These are phyloP conservation scores for Suillus luteus DNA, from an alignment of 768 basidiomycete genomes.

Conservation along the genomic window DNA sequence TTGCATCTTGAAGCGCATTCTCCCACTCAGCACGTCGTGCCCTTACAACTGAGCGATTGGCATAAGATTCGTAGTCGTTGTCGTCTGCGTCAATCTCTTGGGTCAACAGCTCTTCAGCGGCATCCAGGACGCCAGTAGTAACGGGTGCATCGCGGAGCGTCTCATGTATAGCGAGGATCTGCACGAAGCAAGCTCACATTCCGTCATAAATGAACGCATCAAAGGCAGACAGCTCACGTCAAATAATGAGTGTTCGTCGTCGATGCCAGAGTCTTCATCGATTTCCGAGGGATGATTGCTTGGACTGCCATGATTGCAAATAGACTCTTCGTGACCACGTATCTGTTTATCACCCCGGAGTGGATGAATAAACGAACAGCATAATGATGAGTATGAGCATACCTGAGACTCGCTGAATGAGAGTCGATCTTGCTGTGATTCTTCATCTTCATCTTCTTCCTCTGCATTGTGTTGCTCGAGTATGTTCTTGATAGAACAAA, in stretches of 20 bases:
- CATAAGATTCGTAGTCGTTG: not conserved
- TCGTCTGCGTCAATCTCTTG: not conserved
- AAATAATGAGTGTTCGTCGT: not conserved
- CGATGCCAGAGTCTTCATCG: not conserved
- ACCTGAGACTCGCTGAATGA: not conserved
- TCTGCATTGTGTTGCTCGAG: not conserved
- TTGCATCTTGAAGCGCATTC: slow-evolving; percentile 1
- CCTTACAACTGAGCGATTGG: not conserved
- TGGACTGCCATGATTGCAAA: not conserved
- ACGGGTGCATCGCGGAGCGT: not conserved
- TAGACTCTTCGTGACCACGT: not conserved
- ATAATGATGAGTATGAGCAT: not conserved
- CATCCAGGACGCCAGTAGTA: not conserved
- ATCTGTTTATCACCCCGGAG: not conserved
- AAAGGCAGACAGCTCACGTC: not conserved
- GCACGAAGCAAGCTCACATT: not conserved
- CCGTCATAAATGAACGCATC: not conserved
- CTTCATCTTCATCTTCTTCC: not conserved
- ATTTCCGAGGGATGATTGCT: not conserved
- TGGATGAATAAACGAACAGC: not conserved
- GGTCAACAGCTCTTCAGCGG: not conserved
- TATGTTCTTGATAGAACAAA: slow-evolving; percentile 1
- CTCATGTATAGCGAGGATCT: not conserved
- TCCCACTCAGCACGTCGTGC: not conserved
- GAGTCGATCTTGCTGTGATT: not conserved